Conservation (phyloP, 257 asterid species). For the Marsdenia floribunda region DNA sequence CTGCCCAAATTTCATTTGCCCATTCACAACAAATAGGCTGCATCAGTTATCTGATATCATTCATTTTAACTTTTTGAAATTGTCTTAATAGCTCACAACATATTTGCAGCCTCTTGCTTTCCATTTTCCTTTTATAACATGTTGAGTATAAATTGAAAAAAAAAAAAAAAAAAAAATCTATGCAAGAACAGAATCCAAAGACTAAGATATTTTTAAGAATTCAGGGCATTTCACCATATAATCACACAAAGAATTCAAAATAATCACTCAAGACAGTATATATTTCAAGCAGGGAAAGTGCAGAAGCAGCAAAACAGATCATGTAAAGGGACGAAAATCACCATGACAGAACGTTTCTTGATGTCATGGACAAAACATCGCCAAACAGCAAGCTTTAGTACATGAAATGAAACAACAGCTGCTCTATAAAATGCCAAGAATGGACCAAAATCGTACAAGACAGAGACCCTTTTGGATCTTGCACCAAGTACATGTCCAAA, state of each 20-base stretch:
- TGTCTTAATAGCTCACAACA: background rate
- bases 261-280: background rate
- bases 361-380: conserved; percentile 68
- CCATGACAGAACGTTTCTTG: conserved; percentile 74
- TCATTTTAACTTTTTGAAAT: background rate
- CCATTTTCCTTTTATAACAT: background rate
- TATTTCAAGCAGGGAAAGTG: background rate
- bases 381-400: conserved; percentile 75
- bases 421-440: conserved; percentile 90
- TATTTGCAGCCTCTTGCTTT: background rate
- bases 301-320: background rate
- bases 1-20: too few species aligned
- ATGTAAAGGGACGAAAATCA: conserved; percentile 23
- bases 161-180: too few species aligned
- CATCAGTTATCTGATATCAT: background rate
- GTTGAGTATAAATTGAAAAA: too few species aligned
- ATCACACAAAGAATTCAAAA: background rate
- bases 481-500: conserved; percentile 69
- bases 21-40: too few species aligned
- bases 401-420: conserved; percentile 73
- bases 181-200: background rate
- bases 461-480: conserved; percentile 51
- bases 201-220: background rate
- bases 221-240: background rate
- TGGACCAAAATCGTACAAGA: conserved; percentile 71